A percentile compares a stretch with the other conserved stretches of the same genome.
Evolutionary conservation across 129 eudicot genomes (phyloP).

Genomic region (Flaveria linearis): DNA sequence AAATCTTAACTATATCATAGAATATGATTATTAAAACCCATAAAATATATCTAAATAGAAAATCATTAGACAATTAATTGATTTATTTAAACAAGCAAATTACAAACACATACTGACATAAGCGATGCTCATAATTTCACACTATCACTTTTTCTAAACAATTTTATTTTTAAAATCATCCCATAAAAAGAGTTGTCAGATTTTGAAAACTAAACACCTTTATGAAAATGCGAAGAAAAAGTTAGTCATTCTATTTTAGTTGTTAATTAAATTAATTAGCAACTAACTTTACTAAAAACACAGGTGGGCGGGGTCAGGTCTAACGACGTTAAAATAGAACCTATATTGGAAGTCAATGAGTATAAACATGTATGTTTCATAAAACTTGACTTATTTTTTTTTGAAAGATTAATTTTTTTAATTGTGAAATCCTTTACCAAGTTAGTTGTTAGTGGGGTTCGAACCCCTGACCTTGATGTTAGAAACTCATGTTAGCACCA

Average conservation of each 20-base stretch:
- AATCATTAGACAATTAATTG: not conserved
- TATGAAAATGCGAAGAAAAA: slow-evolving; percentile 1
- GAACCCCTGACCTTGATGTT: too few species aligned
- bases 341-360: too few species aligned
- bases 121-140: not conserved
- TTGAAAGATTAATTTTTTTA: too few species aligned
- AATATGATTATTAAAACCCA: not conserved
- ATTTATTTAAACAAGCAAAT: not conserved
- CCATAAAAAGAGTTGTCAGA: slow-evolving; percentile 25
- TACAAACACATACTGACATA: not conserved
- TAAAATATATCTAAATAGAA: not conserved
- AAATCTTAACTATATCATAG: not conserved
- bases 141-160: not conserved
- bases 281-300: too few species aligned
- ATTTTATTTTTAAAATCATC: slow-evolving; percentile 4
- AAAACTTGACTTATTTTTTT: too few species aligned
- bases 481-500: too few species aligned
- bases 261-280: not conserved
- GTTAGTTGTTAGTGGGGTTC: too few species aligned
- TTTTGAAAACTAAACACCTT: slow-evolving; percentile 20
- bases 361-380: too few species aligned
- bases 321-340: too few species aligned
- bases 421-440: too few species aligned
- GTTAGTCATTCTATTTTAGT: not conserved
- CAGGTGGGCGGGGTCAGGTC: too few species aligned